Evolutionary conservation across 352 stramenopile genomes (phyloP).

Genomic region (Elongisporangium anandrum): DNA sequence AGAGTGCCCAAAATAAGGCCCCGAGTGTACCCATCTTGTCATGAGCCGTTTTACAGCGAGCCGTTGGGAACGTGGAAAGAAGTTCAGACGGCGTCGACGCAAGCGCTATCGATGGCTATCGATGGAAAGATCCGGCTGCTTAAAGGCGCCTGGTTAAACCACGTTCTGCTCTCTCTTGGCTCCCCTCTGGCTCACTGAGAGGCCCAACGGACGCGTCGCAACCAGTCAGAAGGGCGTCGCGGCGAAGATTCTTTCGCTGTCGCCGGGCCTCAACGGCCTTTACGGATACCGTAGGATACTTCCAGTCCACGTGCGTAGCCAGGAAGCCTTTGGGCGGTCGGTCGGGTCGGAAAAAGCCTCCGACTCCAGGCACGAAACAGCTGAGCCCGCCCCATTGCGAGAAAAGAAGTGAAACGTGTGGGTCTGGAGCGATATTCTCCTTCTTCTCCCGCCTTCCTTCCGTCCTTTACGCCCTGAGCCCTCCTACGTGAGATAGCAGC

Average conservation of each 20-base stretch:
- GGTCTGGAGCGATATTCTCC: background rate
- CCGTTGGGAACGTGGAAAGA: background rate
- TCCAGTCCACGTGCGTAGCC: background rate
- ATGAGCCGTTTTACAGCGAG: background rate
- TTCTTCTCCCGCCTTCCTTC: background rate
- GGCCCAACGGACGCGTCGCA: background rate
- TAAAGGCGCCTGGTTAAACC: background rate
- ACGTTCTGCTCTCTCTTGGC: background rate
- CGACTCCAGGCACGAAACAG: background rate
- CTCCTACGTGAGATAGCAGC: background rate
- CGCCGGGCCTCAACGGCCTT: background rate
- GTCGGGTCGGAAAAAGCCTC: background rate
- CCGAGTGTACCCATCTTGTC: background rate
- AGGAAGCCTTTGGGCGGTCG: background rate
- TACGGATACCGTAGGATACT: background rate
- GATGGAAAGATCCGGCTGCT: background rate
- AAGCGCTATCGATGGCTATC: background rate
- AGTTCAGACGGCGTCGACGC: background rate
- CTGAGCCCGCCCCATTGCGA: background rate
- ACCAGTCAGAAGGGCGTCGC: background rate
- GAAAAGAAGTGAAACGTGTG: background rate
- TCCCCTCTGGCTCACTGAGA: background rate
- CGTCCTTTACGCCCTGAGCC: too few species aligned
- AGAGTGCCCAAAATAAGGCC: background rate
- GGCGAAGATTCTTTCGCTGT: background rate